phyloP scores from a whole-genome alignment of 2,329 filamentous ascomycete genomes.

The Chaetomiaceae sp. region DNA sequence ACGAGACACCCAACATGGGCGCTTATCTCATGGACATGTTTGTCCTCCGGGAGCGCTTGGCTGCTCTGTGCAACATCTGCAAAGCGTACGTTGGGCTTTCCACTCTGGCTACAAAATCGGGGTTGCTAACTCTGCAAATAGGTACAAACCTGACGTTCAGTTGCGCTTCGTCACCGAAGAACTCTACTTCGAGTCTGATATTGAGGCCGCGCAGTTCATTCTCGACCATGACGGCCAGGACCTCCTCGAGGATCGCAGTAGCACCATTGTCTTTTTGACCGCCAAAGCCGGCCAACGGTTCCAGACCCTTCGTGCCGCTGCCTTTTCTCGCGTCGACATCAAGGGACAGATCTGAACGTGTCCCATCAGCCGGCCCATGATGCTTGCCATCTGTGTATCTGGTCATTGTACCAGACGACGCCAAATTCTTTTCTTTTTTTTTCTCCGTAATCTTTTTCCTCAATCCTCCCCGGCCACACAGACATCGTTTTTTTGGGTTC shows the following conservation, averaged over 20 bases:
- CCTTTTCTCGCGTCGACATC: slow-evolving; percentile 88
- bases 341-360: slow-evolving; percentile 84
- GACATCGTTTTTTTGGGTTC: not conserved
- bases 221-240: slow-evolving; percentile 71
- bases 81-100: slow-evolving; percentile 67
- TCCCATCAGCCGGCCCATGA: not conserved
- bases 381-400: slow-evolving; percentile 4
- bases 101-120: not conserved
- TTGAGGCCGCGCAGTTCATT: slow-evolving; percentile 86
- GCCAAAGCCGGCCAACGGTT: slow-evolving; percentile 70
- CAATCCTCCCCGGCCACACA: not conserved
- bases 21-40: slow-evolving; percentile 99
- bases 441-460: slow-evolving; percentile 2
- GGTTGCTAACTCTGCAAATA: slow-evolving; percentile 49
- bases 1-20: slow-evolving; percentile 93
- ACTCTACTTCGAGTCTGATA: slow-evolving; percentile 89
- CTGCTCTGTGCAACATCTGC: slow-evolving; percentile 86
- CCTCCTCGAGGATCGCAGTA: slow-evolving; percentile 71
- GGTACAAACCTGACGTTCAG: slow-evolving; percentile 87
- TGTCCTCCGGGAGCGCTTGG: slow-evolving; percentile 85
- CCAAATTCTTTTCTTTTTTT: not conserved
- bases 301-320: slow-evolving; percentile 64
- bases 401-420: not conserved
- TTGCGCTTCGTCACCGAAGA: slow-evolving; percentile 93
- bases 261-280: slow-evolving; percentile 67